Base-by-base conservation (phyloP, 2,329 filamentous ascomycete species). In the Xylaria sp. region DNA sequence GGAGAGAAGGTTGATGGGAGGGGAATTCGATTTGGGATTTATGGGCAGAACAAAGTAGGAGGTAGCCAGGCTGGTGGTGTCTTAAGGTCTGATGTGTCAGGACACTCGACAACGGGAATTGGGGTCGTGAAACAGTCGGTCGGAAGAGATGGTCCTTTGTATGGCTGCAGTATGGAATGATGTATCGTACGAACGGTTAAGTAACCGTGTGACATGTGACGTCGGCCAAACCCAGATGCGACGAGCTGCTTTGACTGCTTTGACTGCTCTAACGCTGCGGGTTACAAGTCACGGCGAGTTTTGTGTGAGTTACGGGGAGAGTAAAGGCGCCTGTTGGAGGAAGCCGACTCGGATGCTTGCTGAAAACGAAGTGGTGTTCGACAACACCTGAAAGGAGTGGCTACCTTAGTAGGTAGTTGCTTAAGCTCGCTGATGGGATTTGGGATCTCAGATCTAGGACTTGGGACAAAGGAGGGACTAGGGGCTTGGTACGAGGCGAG, bases 121-220 rank as follows among this genome's bases (percentile, higher is more conserved):
- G 55, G 54, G 49, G 48, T 55, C 54, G 61, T 72, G 67, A 68
- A 70, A 68, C 62, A 64, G 31, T 60, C 55, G 36, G 60, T 59
- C 52, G 67, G 62, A 66, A 64, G 62, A 64, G 65, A 65, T 62
- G 59, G 58, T 28, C 58, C 71, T 72, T 70, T 70, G 71, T 72
- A 65, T 70, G 65, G 67, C 36, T 36, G 55, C 60, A 28, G 55
- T 58, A 70, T 73, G 70, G 70, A 31, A 68, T 59, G 67, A 72
- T 46, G 41, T 58, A 68, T 72, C 70, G 71, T 72, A 72, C 64
- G 64, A 71, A 66, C 49, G 3, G 13, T 36, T 12, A 55, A 63
- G 62, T 61, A 66, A 67, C 52, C 43, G 54, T 58, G 62, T 48
- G 64, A 68, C 59, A 41, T 62, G 59, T 66, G 65, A 62, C 55